A percentile compares a stretch with the other conserved stretches of the same genome.
phyloP scores from a whole-genome alignment of 2,329 filamentous ascomycete genomes.

The Sclerotinia glacialis region DNA sequence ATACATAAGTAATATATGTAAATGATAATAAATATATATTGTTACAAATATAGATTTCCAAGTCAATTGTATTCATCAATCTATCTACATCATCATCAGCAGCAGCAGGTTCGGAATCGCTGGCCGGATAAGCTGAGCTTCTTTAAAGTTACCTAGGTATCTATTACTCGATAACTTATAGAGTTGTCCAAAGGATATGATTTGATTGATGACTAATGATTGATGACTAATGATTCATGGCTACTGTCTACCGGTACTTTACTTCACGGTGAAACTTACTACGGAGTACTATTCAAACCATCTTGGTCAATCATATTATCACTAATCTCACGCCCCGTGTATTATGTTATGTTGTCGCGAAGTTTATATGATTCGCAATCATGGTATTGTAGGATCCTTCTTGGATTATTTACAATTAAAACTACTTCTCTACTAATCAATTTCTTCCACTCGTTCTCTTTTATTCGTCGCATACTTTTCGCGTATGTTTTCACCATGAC shows the following conservation, averaged over 20 bases:
- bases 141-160: neutral
- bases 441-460: neutral
- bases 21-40: too few species aligned
- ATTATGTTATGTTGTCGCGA: slow-evolving; percentile 6
- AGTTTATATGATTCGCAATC: slow-evolving; percentile 10
- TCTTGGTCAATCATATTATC: neutral
- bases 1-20: neutral
- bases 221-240: too few species aligned
- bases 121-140: too few species aligned
- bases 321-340: slow-evolving; percentile 18
- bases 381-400: neutral
- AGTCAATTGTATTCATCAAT: neutral
- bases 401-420: neutral
- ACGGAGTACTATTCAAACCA: neutral
- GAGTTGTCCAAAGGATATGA: too few species aligned
- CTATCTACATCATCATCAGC: too few species aligned
- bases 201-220: too few species aligned
- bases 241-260: too few species aligned
- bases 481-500: slow-evolving; percentile 40
- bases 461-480: slow-evolving; percentile 22
- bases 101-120: too few species aligned
- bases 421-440: neutral
- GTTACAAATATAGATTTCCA: too few species aligned
- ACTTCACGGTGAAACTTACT: neutral
- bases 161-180: too few species aligned